Percentiles rank a stretch among this genome's conserved stretches.
Conservation (phyloP, 345 rosid species). For the Melaleuca quinquenervia region DNA sequence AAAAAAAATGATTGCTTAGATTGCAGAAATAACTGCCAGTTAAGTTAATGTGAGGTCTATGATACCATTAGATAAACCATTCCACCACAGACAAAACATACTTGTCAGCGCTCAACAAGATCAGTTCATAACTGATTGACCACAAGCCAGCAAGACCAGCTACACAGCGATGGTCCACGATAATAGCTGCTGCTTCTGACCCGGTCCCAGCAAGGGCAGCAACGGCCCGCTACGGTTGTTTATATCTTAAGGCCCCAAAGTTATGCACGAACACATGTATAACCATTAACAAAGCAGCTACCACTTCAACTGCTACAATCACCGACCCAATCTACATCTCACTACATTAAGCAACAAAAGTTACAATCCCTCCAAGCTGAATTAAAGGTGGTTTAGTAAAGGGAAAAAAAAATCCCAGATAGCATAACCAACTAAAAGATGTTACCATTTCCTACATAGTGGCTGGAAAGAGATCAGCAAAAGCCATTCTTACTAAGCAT, state of each 20-base stretch:
- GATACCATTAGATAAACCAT: neutral
- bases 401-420: neutral
- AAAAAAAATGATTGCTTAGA: neutral
- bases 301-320: neutral
- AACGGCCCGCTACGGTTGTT: neutral
- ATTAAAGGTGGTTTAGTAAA: neutral
- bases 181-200: neutral
- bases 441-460: neutral
- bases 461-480: neutral
- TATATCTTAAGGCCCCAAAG: neutral
- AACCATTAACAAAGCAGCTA: neutral
- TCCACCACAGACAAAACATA: neutral
- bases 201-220: neutral
- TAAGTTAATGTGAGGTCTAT: neutral
- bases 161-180: neutral
- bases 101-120: neutral
- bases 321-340: neutral
- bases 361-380: neutral
- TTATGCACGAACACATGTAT: neutral
- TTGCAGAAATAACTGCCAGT: neutral
- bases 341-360: conserved; percentile 2
- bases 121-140: neutral
- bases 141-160: neutral
- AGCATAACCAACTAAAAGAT: neutral
- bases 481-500: neutral